Conservation (phyloP, 306 rosid species). For the Cicer cuneatum region DNA sequence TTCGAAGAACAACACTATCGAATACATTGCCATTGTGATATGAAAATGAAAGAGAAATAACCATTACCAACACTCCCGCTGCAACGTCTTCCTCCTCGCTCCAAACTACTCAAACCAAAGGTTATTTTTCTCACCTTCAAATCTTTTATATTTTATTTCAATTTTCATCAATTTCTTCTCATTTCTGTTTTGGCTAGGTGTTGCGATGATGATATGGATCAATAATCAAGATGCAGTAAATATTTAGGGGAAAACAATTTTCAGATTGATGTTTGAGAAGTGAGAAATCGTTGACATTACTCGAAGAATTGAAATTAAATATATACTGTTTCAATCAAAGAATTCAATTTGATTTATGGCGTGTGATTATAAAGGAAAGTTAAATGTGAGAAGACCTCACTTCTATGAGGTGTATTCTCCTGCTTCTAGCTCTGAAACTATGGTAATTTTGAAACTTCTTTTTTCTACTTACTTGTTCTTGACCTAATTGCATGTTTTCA, state of each 20-base stretch:
- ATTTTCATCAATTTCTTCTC: neutral
- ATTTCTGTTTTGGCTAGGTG: conserved; percentile 29
- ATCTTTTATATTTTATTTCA: neutral
- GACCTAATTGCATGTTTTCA: conserved; percentile 37
- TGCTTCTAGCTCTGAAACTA: conserved; percentile 57
- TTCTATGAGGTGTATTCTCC: conserved; percentile 75
- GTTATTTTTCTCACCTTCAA: neutral
- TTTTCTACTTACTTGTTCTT: neutral
- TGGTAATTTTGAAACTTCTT: conserved; percentile 54
- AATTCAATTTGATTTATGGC: conserved; percentile 54
- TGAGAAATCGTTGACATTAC: conserved; percentile 33
- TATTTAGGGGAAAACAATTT: neutral
- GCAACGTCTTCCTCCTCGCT: too few species aligned
- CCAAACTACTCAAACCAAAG: too few species aligned
- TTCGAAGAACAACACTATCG: too few species aligned
- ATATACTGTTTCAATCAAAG: neutral
- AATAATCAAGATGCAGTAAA: conserved; percentile 16
- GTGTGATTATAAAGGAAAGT: conserved; percentile 50
- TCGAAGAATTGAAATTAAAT: neutral
- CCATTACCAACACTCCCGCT: too few species aligned
- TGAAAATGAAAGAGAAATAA: too few species aligned
- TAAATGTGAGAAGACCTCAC: conserved; percentile 69
- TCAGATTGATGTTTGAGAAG: conserved; percentile 33
- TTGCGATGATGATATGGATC: conserved; percentile 28
- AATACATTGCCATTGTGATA: too few species aligned